Evolutionary conservation across 2,329 filamentous ascomycete genomes (phyloP), one percentile per base, ranked within the genome.

Genomic region (Fusarium tuaranense): DNA sequence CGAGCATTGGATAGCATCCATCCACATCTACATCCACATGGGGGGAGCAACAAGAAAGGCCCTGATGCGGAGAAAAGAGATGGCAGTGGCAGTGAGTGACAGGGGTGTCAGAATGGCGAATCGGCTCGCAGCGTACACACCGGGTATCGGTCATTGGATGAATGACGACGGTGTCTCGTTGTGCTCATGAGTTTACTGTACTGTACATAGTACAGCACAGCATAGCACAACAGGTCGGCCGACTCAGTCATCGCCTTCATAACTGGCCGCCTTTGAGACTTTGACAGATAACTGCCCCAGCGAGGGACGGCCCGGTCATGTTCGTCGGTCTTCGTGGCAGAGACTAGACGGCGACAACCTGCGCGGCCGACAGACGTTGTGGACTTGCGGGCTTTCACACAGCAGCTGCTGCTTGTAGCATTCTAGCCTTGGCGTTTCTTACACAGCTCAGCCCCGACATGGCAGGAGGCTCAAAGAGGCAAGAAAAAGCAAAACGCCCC

Each of bases 231-330:
- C 18, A 36, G 48, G 48, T 30, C 20, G 51, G 44, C 30, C 38
- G 18, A 32, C 51, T 58, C 48, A 58, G 25, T 30, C 12, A 3
- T 32, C 27, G 63, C 34, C 18, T 32, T 46, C 63, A 60, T 55
- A 34, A 65, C 36, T 57, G 41, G 57, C 34, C 41, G 59, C 36
- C 22, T 60, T 44, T 65, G 63, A 41, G 55, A 73, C 57, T 48
- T 69, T 75, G 69, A 70, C 66, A 68, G 69, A 46, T 73, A 70
- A 69, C 13, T 73, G 59, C 59, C 32, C 39, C 63, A 75, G 22
- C 48, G 63, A 73, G 69, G 69, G 74, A 75, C 72, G 66, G 72
- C 65, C 63, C 72, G 66, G 71, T 20, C 41, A 65, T 65, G 62
- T 39, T 44, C 44, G 41, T 65, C 27, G 32, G 63, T 12, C 39